A percentile compares a stretch with the other conserved stretches of the same genome.
Evolutionary conservation across 2,329 filamentous ascomycete genomes (phyloP).

Genomic region (Penicillium brevicompactum): DNA sequence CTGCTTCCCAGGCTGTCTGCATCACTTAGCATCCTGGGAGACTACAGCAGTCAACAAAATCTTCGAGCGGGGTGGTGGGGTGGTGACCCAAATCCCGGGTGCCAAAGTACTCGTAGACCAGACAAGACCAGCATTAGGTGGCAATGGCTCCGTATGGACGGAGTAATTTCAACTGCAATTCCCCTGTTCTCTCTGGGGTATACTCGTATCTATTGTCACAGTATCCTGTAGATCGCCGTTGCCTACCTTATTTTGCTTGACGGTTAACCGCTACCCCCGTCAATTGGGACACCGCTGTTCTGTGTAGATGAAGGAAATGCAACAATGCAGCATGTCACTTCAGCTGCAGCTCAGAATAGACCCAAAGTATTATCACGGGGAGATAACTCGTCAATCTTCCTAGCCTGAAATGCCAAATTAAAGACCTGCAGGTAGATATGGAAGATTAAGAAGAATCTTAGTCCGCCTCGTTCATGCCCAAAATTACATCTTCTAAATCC

Average conservation of each 20-base stretch:
- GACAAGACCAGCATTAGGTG: background rate
- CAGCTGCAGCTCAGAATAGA: background rate
- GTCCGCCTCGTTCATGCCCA: background rate
- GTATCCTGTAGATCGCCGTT: background rate
- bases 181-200: background rate
- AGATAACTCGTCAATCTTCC: background rate
- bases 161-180: background rate
- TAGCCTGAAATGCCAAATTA: background rate
- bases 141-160: background rate
- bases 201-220: background rate
- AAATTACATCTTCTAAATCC: background rate
- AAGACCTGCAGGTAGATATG: background rate
- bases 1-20: conserved; percentile 4
- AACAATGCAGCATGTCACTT: conserved; percentile 1
- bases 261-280: conserved; percentile 6
- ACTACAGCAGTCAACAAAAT: background rate
- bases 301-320: background rate
- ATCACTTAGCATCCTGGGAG: conserved; percentile 1
- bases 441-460: background rate
- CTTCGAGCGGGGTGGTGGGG: conserved; percentile 8
- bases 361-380: background rate
- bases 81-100: background rate
- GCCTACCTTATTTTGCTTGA: background rate
- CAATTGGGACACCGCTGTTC: conserved; percentile 5
- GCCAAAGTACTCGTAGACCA: background rate